Evolutionary conservation across 495 filamentous ascomycete genomes (phyloP), one percentile per base, ranked within the genome.

Genomic region (Melanomma pulvis-pyrius): DNA sequence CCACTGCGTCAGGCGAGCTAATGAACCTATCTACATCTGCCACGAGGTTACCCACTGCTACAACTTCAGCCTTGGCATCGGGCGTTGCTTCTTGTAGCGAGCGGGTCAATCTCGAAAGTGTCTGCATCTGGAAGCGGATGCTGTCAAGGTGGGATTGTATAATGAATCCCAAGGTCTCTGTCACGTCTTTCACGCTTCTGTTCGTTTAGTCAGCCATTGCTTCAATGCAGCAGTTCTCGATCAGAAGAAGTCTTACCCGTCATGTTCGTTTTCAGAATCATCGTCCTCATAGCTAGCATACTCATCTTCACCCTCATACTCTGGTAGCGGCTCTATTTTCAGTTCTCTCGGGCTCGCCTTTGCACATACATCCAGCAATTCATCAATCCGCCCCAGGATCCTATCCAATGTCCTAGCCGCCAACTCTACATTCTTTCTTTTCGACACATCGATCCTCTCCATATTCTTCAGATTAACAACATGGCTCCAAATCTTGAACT

Each of bases 71-170:
- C 7, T 46, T 30, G 4, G 39, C 58, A 12, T 32, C 57, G 1
- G 36, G 58, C n/a, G 58, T 56, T 24, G 64, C 58, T 29, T 67
- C 64, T 30, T 67, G 64, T 24, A 67, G 19, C 1, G 49, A 21
- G 2, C 64, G 64, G 17, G 64, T 56, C 17, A 67, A 15, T 25
- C 64, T 24, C 25, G 48, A 61, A 26, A 67, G 58, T 6, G 58
- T 62, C 57, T 67, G 57, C 8, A 62, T 61, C 51, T 67, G 64
- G 21, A 61, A 15, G 15, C 47, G 34, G 50, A 67, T 67, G n/a
- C 55, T 49, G 22, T 62, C 25, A 0, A 67, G 52, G 36, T 49
- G 50, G 21, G 44, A 47, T 36, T 62, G 48, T n/a, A 67, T 67
- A n/a, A 28, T 46, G 57, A 44, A 67, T 0, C 57, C 64, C 21